A percentile compares a stretch with the other conserved stretches of the same genome.
Conservation (phyloP, 176 grass and related monocot species). For the Guadua angustifolia region DNA sequence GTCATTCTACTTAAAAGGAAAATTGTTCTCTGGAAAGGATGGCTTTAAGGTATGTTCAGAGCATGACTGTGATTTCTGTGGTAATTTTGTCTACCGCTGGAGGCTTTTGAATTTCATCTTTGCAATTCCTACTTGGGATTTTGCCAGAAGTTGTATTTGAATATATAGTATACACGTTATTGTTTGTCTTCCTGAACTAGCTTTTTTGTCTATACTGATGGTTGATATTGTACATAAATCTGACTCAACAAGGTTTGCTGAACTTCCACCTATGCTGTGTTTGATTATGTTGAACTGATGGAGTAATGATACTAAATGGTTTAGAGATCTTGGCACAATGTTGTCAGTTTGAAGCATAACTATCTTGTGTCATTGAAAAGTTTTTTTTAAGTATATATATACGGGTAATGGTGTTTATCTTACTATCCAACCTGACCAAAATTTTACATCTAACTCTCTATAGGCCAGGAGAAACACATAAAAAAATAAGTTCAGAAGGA, state of each 20-base stretch:
- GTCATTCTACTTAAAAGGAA: conserved; percentile 80
- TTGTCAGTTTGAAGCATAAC: conserved; percentile 4
- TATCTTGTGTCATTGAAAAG: neutral
- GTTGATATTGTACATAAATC: neutral
- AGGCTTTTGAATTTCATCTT: neutral
- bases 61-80: conserved; percentile 15
- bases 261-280: neutral
- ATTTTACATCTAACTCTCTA: too few species aligned
- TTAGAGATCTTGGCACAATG: neutral
- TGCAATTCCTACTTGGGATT: neutral
- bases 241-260: neutral
- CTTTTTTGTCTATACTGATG: conserved; percentile 17
- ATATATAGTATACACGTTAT: neutral
- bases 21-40: conserved; percentile 70
- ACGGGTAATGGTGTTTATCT: too few species aligned
- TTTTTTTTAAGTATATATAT: neutral
- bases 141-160: conserved; percentile 22
- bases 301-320: conserved; percentile 17
- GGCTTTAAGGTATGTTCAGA: conserved; percentile 67
- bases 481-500: neutral
- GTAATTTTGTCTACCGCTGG: conserved; percentile 22
- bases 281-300: neutral
- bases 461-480: too few species aligned
- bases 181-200: neutral
- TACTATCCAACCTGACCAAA: neutral